These are phyloP conservation scores for Pichia sp. DNA, from an alignment of 1,139 yeast genomes.

Conservation along the genomic window DNA sequence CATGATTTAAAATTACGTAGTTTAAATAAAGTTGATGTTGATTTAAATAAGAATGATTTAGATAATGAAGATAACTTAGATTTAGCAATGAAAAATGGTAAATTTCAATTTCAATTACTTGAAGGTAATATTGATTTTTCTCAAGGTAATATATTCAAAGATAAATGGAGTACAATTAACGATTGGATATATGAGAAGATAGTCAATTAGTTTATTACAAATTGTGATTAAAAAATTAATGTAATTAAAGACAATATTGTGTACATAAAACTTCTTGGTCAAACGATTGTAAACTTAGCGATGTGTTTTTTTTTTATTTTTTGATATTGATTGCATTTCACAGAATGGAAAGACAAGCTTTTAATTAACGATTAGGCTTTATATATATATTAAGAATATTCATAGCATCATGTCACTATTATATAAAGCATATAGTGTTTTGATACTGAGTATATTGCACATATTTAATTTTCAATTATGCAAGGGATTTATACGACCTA, in stretches of 20 bases:
- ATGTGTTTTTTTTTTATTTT: background rate
- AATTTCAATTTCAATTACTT: slow-evolving; percentile 54
- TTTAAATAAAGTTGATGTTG: slow-evolving; percentile 35
- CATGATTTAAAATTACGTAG: slow-evolving; percentile 41
- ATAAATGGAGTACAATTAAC: slow-evolving; percentile 51
- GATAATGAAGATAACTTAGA: slow-evolving; percentile 41
- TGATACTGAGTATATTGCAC: slow-evolving; percentile 1
- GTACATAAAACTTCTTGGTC: no score
- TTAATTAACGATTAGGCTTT: no score
- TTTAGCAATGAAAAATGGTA: slow-evolving; percentile 23
- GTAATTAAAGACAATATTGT: no score
- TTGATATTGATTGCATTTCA: no score
- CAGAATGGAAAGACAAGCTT: no score
- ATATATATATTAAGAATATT: no score
- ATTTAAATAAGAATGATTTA: slow-evolving; percentile 27
- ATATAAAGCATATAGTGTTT: slow-evolving; percentile 2
- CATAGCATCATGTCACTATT: background rate
- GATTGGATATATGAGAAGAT: slow-evolving; percentile 75
- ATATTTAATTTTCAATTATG: slow-evolving; percentile 4
- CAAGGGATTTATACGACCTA: slow-evolving; percentile 8
- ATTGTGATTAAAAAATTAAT: no score
- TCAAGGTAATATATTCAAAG: slow-evolving; percentile 60
- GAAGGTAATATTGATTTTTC: slow-evolving; percentile 70
- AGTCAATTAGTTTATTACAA: slow-evolving; percentile 34
- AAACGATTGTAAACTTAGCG: no score